Conservation (phyloP, 2,329 filamentous ascomycete species). For the Fusarium luffae region DNA sequence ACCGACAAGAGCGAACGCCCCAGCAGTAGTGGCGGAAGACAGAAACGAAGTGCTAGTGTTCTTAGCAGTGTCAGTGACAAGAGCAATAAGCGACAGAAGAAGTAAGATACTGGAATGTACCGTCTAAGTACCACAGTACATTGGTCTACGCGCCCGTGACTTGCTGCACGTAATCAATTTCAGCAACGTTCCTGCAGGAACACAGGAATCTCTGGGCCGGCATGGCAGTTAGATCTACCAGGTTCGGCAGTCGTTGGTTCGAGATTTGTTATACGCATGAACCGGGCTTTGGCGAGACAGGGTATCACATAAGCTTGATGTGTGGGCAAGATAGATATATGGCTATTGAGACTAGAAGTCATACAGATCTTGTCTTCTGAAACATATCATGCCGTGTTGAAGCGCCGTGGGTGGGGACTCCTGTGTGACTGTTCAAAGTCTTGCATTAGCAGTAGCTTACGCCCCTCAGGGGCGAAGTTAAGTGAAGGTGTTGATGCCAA, state of each 20-base stretch:
- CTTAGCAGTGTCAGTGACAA: conserved; percentile 76
- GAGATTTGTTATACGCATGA: conserved; percentile 22
- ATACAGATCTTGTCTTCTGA: conserved; percentile 18
- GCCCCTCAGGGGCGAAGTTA: background rate
- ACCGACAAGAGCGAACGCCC: conserved; percentile 50
- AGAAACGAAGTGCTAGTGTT: conserved; percentile 87
- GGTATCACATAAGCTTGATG: conserved; percentile 11
- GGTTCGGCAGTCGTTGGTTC: conserved; percentile 32
- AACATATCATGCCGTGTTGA: conserved; percentile 11
- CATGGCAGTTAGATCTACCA: conserved; percentile 20
- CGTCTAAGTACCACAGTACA: conserved; percentile 40
- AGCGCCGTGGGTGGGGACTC: conserved; percentile 26
- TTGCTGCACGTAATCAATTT: conserved; percentile 16
- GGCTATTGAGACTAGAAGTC: background rate
- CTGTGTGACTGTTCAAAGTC: conserved; percentile 25
- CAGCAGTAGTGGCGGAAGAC: conserved; percentile 56
- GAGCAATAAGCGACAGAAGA: conserved; percentile 68
- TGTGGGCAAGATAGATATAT: conserved; percentile 6
- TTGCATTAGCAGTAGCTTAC: conserved; percentile 28
- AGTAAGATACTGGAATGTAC: conserved; percentile 46
- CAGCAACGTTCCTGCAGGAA: conserved; percentile 31
- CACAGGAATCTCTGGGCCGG: conserved; percentile 12
- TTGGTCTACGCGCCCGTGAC: conserved; percentile 30
- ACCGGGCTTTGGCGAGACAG: conserved; percentile 13
- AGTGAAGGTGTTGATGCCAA: conserved; percentile 1